Evolutionary conservation across 106 monocot genomes (phyloP), one percentile per base, ranked within the genome.

Genomic region (Platanthera zijinensis): DNA sequence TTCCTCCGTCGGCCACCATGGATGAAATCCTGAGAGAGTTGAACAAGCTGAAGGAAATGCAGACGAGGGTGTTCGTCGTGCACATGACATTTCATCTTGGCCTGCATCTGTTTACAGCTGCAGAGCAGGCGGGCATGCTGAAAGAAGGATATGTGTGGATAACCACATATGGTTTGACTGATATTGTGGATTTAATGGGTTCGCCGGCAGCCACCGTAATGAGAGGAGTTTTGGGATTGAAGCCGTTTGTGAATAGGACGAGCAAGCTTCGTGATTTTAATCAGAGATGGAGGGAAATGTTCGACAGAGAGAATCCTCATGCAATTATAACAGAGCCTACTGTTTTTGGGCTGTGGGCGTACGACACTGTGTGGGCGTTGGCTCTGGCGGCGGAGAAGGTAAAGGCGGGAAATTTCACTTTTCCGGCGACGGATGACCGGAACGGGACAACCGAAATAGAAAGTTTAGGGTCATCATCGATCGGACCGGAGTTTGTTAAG

Each of bases 21-120:
- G 66, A 78, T 9, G 21, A 82, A 52, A 87, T 95, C 14, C 9
- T 52, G 4, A 13, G 52, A 45, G 79, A 83, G 69, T 84, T 95
- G 8, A 5, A 10, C 0, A 82, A 84, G 46, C 19, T 95, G 21
- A 87, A 87, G 63, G 17, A 50, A 2, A 86, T 79, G 69, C 80
- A 72, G 28, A 86, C 95, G 18, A 80, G 95, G 54, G 92, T 95
- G 0, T 96, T 92, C 54, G 68, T 92, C 0, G 88, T 90, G 14
- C 92, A 92, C 59, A 84, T 86, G 84, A 73, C 88, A 8, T 77
- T 75, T 50, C 6, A 51, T 32, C 59, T 89, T 2, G 88, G 88
- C 15, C 73, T 72, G 8, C 52, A 28, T 15, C 39, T 93, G 1
- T 90, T 93, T 45, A 17, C 22, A 51, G 57, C 13, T 10, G 90